Percentiles rank a stretch among this genome's conserved stretches.
Evolutionary conservation across 2,329 filamentous ascomycete genomes (phyloP).

Genomic region (Triangularia verruculosa): DNA sequence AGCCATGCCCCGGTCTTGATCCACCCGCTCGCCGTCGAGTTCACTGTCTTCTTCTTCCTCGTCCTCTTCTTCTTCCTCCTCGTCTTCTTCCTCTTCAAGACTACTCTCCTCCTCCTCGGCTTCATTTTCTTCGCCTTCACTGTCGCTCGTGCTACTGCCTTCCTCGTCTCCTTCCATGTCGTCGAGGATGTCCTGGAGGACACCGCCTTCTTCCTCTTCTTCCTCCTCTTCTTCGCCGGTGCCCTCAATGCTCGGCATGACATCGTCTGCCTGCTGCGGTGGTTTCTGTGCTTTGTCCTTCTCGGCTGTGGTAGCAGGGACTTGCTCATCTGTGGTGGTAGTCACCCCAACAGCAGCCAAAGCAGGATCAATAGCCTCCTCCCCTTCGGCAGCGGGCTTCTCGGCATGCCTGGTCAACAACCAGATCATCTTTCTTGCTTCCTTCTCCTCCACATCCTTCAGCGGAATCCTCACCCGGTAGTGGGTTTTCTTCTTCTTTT

Average conservation of each 20-base stretch:
- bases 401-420: constrained; percentile 18
- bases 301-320: not conserved
- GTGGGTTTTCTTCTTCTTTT: constrained; percentile 28
- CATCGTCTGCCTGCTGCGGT: not conserved
- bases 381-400: not conserved
- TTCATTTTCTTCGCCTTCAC: constrained; percentile 5
- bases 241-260: not conserved
- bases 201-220: constrained; percentile 23
- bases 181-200: constrained; percentile 21
- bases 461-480: constrained; percentile 30
- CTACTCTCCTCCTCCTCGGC: constrained; percentile 17
- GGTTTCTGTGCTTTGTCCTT: not conserved
- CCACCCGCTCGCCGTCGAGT: not conserved
- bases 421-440: constrained; percentile 29
- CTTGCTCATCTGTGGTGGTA: not conserved
- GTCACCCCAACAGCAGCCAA: not conserved
- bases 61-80: constrained; percentile 13
- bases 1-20: constrained; percentile 3
- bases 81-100: constrained; percentile 20
- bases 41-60: constrained; percentile 9
- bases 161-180: constrained; percentile 27
- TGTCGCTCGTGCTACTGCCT: constrained; percentile 12
- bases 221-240: constrained; percentile 5
- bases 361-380: not conserved
- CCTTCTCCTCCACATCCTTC: constrained; percentile 27